A percentile compares a stretch with the other conserved stretches of the same genome.
Evolutionary conservation across 2,329 filamentous ascomycete genomes (phyloP).

Genomic region (Penicillium vulpinum): DNA sequence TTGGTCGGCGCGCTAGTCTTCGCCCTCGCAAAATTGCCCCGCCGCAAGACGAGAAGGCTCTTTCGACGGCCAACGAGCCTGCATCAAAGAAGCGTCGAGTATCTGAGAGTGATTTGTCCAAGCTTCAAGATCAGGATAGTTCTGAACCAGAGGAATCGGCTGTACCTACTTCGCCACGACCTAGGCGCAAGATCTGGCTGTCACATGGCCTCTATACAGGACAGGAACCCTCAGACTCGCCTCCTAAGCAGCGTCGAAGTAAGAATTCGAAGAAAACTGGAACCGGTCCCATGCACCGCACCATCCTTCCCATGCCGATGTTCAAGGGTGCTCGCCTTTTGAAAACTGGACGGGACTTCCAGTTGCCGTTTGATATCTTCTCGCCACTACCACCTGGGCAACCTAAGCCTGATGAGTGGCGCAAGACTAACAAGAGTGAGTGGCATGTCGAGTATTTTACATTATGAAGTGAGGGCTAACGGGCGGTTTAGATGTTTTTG

Average conservation of each 20-base stretch:
- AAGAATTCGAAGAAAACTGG: conserved; percentile 37
- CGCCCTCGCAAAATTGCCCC: conserved; percentile 49
- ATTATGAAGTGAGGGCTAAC: conserved; percentile 31
- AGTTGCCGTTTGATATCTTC: conserved; percentile 86
- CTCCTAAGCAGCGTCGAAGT: conserved; percentile 52
- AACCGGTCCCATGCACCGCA: conserved; percentile 35
- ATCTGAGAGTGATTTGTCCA: conserved; percentile 38
- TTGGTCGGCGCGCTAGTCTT: conserved; percentile 56
- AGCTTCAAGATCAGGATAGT: conserved; percentile 21
- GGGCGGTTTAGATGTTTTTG: conserved; percentile 72
- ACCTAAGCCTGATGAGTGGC: conserved; percentile 90
- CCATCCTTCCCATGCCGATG: conserved; percentile 71
- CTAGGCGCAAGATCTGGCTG: conserved; percentile 71
- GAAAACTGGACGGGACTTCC: conserved; percentile 75
- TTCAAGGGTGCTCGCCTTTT: conserved; percentile 72
- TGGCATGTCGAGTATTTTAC: conserved; percentile 11
- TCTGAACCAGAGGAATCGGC: conserved; percentile 22
- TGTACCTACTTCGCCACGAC: conserved; percentile 23
- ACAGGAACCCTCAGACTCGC: conserved; percentile 59
- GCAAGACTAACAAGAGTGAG: conserved; percentile 86
- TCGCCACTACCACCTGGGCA: conserved; percentile 81
- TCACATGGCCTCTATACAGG: conserved; percentile 84
- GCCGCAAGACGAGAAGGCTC: conserved; percentile 25
- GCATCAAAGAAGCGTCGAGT: conserved; percentile 46
- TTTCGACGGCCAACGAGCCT: conserved; percentile 22